Evolutionary conservation across 495 filamentous ascomycete species (phyloP).

Genomic region (Evernia prunastri): DNA sequence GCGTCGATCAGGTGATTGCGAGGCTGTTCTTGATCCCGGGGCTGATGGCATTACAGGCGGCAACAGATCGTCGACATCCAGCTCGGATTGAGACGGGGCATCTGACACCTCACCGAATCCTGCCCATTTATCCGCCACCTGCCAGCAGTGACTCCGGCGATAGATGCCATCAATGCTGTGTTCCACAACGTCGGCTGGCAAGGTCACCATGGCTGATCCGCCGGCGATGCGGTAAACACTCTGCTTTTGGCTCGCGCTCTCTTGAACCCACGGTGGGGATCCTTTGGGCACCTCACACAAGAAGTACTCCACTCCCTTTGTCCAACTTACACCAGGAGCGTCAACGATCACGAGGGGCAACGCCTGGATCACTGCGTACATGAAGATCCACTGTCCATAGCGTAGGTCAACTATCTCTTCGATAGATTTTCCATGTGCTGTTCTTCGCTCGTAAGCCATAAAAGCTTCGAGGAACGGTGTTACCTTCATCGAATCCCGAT

Average conservation of each 20-base stretch:
- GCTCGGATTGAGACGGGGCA: slow-evolving; percentile 14
- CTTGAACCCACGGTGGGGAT: slow-evolving; percentile 77
- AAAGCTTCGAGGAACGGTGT: slow-evolving; percentile 71
- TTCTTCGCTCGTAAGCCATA: slow-evolving; percentile 73
- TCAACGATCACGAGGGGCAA: slow-evolving; percentile 87
- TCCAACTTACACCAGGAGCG: slow-evolving; percentile 68
- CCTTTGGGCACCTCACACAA: slow-evolving; percentile 85
- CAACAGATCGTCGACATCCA: slow-evolving; percentile 32
- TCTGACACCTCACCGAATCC: slow-evolving; percentile 24
- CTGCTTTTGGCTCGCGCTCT: slow-evolving; percentile 55
- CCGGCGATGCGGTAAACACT: slow-evolving; percentile 77
- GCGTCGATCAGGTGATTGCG: slow-evolving; percentile 35
- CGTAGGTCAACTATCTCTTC: slow-evolving; percentile 72
- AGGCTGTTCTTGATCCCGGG: slow-evolving; percentile 35
- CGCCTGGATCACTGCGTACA: slow-evolving; percentile 85
- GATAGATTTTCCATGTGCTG: slow-evolving; percentile 61
- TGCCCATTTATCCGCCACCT: slow-evolving; percentile 67
- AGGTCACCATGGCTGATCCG: slow-evolving; percentile 61
- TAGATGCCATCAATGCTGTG: slow-evolving; percentile 88
- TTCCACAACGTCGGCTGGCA: slow-evolving; percentile 77
- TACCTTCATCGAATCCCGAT: slow-evolving; percentile 57
- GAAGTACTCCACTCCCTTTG: slow-evolving; percentile 88
- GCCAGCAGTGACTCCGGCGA: slow-evolving; percentile 87
- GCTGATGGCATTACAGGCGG: slow-evolving; percentile 32
- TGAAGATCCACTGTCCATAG: slow-evolving; percentile 86